Conservation (phyloP, 495 filamentous ascomycete genomes). For the Cercophora sp. region DNA sequence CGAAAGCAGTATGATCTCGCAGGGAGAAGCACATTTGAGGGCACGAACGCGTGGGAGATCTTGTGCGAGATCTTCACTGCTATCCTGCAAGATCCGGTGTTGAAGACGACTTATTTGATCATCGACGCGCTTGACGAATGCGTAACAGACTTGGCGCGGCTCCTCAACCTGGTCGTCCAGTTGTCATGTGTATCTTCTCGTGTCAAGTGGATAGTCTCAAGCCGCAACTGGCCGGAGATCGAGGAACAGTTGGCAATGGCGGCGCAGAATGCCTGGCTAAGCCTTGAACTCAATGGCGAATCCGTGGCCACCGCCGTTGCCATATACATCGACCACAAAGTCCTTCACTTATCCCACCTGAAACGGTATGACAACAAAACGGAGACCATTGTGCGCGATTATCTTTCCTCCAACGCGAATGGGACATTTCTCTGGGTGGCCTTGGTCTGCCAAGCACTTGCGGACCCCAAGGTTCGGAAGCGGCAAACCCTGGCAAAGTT, state of each 20-base stretch:
- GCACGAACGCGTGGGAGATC: constrained; percentile 26
- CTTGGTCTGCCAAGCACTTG: constrained; percentile 4
- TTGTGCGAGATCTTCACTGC: constrained; percentile 26
- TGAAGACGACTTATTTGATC: constrained; percentile 5
- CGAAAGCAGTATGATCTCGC: constrained; percentile 29
- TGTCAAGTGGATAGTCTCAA: constrained; percentile 16
- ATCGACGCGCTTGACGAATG: constrained; percentile 16
- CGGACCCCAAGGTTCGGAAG: background rate
- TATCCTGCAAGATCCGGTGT: constrained; percentile 23
- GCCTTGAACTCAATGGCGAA: constrained; percentile 30
- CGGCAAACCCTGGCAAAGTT: background rate
- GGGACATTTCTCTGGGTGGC: constrained; percentile 8
- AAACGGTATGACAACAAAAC: background rate
- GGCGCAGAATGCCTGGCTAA: constrained; percentile 1
- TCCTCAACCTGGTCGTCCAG: constrained; percentile 3
- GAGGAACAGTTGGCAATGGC: constrained; percentile 20
- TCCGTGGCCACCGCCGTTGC: constrained; percentile 18
- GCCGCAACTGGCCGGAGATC: constrained; percentile 15
- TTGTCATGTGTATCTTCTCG: background rate
- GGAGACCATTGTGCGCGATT: constrained; percentile 11
- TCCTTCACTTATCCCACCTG: background rate
- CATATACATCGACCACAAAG: constrained; percentile 33
- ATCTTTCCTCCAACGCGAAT: constrained; percentile 21
- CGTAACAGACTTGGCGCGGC: constrained; percentile 1
- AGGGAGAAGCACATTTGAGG: constrained; percentile 31